phyloP scores from a whole-genome alignment of 2,329 filamentous ascomycete genomes.

The Ophiostoma piceae region DNA sequence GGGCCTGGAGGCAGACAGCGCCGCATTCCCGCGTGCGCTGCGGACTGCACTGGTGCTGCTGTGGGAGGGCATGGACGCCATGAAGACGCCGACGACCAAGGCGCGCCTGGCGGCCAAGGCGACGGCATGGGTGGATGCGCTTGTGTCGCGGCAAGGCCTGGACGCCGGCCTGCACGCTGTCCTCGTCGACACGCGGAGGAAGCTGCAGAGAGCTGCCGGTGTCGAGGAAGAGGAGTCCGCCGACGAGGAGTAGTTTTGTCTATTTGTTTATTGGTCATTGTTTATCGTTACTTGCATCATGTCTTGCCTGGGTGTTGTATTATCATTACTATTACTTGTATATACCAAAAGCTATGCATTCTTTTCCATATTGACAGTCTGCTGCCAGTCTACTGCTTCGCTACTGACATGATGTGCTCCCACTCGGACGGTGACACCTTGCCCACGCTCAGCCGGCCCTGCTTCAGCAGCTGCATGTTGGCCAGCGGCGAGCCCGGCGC shows the following conservation, averaged over 20 bases:
- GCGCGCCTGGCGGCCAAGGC: slow-evolving; percentile 45
- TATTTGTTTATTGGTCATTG: not conserved
- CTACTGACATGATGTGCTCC: slow-evolving; percentile 54
- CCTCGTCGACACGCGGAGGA: slow-evolving; percentile 47
- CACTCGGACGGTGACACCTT: slow-evolving; percentile 61
- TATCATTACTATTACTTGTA: slow-evolving; percentile 13
- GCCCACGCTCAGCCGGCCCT: slow-evolving; percentile 76
- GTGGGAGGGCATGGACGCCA: slow-evolving; percentile 42
- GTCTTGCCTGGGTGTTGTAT: not conserved
- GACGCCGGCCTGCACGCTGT: slow-evolving; percentile 54
- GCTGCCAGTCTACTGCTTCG: slow-evolving; percentile 33
- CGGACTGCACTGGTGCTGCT: slow-evolving; percentile 60
- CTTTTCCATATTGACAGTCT: not conserved
- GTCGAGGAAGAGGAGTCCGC: not conserved
- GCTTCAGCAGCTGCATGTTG: slow-evolving; percentile 77
- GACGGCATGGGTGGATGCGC: slow-evolving; percentile 49
- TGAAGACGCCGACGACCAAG: slow-evolving; percentile 41
- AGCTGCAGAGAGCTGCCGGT: slow-evolving; percentile 31
- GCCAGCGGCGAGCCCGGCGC: slow-evolving; percentile 52
- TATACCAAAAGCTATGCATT: slow-evolving; percentile 13
- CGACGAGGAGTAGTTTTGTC: not conserved
- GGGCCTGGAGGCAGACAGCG: slow-evolving; percentile 56
- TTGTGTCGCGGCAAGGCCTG: slow-evolving; percentile 46
- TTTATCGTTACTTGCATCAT: not conserved
- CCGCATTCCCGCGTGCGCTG: slow-evolving; percentile 68